Evolutionary conservation across 192 early-diverging fungal species (phyloP), one percentile per base, ranked within the genome.

Genomic region (Phycomyces nitens): DNA sequence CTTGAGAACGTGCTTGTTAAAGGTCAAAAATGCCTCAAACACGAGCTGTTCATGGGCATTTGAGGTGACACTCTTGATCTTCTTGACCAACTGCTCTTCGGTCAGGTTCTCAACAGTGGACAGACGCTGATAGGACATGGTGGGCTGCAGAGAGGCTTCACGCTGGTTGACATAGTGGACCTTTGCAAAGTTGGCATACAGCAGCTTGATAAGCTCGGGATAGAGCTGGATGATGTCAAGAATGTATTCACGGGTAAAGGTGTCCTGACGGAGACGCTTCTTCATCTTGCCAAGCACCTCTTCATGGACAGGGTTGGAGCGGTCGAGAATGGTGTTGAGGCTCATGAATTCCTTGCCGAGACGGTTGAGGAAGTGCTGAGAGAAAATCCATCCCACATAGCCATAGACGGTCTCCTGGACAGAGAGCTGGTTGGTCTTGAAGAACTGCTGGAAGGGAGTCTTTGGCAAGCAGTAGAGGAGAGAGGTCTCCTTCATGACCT

Each of bases 361-460:
- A 65, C 95, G 90, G 81, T 99, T 99, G 61, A 99, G 80, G 82
- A 99, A 99, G 82, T 99, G 95, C 77, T 99, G 97, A 49, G 91
- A 83, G 81, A 99, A 99, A 69, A 99, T 94, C 97, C 97, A 99
- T 15, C 89, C 91, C 21, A 95, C 89, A 78, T 94, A 91, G 58
- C 93, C 97, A 74, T 99, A 99, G 56, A 96, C 89, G 2, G 94
- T 84, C 79, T 99, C 97, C 78, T 97, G 95, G 41, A 99, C 94
- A 15, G 89, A 91, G 47, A 99, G 85, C 80, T 93, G 84, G 69
- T 87, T 89, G 14, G 87, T 88, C 81, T 96, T 91, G 86, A 97
- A 97, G 80, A 96, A 93, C 22, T 78, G 82, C 81, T 97, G 95
- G 63, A 99, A 84, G 21, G 97, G 93, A 26, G 92, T 95, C 58